Percentiles rank a stretch among this genome's conserved stretches.
phyloP scores from a whole-genome alignment of 768 basidiomycete genomes.

The Cystoderma amianthinum region DNA sequence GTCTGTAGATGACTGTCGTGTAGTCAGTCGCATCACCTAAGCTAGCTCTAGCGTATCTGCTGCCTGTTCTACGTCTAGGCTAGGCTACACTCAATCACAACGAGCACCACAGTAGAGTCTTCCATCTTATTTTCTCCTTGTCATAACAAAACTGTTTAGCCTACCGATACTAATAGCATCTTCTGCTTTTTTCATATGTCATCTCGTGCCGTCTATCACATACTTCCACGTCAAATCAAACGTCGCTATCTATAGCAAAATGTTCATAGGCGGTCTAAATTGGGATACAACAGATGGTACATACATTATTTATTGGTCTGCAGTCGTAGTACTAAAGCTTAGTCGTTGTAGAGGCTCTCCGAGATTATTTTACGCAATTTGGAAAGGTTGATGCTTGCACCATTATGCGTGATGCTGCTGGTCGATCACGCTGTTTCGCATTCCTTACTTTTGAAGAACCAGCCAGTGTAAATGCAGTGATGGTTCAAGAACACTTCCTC shows the following conservation, averaged over 20 bases:
- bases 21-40: constrained; percentile 56
- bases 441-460: constrained; percentile 96
- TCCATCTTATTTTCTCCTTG: constrained; percentile 48
- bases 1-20: constrained; percentile 47
- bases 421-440: constrained; percentile 94
- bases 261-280: constrained; percentile 99
- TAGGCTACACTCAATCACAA: constrained; percentile 53
- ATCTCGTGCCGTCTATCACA: constrained; percentile 17
- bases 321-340: constrained; percentile 32
- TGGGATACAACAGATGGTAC: constrained; percentile 99
- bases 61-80: constrained; percentile 64
- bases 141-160: constrained; percentile 57
- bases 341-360: constrained; percentile 55
- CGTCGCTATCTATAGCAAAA: constrained; percentile 69
- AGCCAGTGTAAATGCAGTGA: constrained; percentile 89
- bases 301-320: constrained; percentile 32
- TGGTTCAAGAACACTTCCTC: constrained; percentile 90
- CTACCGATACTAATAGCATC: constrained; percentile 78
- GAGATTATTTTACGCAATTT: constrained; percentile 91
- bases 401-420: constrained; percentile 96
- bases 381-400: constrained; percentile 97
- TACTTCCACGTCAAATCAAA: constrained; percentile 11
- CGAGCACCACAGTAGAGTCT: constrained; percentile 70
- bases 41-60: constrained; percentile 71
- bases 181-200: constrained; percentile 42